Evolutionary conservation across 2,329 filamentous ascomycete genomes (phyloP).

Genomic region (Tolypocladium capitatum): DNA sequence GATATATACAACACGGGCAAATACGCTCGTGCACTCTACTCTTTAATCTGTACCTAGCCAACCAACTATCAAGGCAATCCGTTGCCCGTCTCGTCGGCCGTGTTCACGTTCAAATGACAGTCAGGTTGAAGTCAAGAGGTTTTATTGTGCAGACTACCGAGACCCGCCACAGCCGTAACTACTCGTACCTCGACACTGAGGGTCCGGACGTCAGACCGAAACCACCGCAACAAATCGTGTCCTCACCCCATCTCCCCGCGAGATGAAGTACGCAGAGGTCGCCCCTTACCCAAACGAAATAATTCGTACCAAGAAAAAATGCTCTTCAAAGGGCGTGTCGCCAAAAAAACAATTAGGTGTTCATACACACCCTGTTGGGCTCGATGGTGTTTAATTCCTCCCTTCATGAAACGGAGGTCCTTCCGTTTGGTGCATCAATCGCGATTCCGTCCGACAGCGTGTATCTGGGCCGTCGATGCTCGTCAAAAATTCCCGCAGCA

Average conservation of each 20-base stretch:
- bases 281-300: not conserved
- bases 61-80: not conserved
- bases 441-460: not conserved
- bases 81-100: not conserved
- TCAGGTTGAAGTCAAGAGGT: not conserved
- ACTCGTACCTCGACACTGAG: not conserved
- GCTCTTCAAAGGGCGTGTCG: not conserved
- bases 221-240: not conserved
- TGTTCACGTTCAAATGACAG: not conserved
- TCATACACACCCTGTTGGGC: not conserved
- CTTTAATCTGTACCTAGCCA: not conserved
- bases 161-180: not conserved
- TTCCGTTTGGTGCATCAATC: not conserved
- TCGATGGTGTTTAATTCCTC: not conserved
- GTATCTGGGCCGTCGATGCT: not conserved
- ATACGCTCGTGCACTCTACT: not conserved
- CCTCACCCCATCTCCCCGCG: not conserved
- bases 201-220: not conserved
- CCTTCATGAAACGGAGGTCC: not conserved
- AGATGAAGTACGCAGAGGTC: not conserved
- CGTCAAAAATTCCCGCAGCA: not conserved
- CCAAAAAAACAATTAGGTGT: not conserved
- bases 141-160: not conserved
- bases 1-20: not conserved
- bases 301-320: not conserved